Evolutionary conservation across 106 monocot genomes (phyloP).

Genomic region (Dendrobium huoshanense): DNA sequence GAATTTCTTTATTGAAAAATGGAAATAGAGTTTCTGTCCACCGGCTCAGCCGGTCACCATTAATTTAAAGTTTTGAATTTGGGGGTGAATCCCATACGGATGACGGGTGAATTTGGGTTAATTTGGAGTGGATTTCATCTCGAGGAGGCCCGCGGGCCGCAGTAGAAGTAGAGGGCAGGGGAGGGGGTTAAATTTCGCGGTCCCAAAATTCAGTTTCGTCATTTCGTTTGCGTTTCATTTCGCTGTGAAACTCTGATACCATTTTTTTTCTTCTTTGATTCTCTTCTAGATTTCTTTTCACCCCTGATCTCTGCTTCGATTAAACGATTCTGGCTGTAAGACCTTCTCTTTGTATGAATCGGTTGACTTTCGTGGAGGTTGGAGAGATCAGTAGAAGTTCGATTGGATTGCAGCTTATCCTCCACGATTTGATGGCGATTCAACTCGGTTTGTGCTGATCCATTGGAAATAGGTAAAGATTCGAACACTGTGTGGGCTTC

Average conservation of each 20-base stretch:
- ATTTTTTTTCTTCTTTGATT: neutral
- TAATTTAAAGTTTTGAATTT: no score
- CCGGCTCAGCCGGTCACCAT: no score
- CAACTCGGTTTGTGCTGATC: neutral
- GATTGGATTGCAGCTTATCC: neutral
- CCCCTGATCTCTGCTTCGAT: neutral
- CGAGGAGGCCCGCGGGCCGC: neutral
- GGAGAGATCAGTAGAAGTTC: neutral
- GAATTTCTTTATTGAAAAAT: no score
- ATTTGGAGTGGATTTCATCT: constrained; percentile 3
- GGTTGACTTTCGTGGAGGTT: neutral
- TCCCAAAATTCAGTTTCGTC: neutral
- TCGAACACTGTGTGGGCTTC: neutral
- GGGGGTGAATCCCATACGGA: neutral
- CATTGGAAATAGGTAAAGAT: neutral
- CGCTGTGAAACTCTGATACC: neutral
- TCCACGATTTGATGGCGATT: neutral
- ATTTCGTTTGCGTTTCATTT: constrained; percentile 7
- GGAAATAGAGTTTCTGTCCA: no score
- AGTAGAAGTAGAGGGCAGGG: neutral
- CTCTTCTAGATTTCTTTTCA: neutral
- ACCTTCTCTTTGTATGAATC: neutral
- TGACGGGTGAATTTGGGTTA: constrained; percentile 3
- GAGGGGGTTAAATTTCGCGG: constrained; percentile 8
- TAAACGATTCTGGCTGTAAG: neutral